Evolutionary conservation across 2,329 filamentous ascomycete species (phyloP).

Genomic region (Epichloe hybrida): DNA sequence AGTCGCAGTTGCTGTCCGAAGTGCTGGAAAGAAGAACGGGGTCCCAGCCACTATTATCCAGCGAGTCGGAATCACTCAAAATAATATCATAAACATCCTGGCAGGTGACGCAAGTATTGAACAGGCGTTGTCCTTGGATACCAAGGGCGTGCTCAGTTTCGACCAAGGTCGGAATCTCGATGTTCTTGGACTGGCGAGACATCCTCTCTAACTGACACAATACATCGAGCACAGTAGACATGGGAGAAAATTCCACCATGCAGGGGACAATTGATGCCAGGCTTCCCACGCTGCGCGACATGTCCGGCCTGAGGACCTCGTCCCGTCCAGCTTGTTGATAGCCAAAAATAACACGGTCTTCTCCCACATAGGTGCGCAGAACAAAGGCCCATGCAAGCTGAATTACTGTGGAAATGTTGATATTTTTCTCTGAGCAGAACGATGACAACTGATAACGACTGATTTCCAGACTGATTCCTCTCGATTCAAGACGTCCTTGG

Average conservation of each 20-base stretch:
- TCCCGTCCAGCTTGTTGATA: constrained; percentile 33
- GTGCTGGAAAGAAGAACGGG: constrained; percentile 6
- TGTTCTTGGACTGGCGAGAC: constrained; percentile 11
- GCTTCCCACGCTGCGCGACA: constrained; percentile 30
- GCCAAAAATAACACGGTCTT: constrained; percentile 41
- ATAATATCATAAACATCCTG: constrained; percentile 21
- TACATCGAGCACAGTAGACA: constrained; percentile 18
- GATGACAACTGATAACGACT: constrained; percentile 26
- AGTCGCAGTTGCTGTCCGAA: constrained; percentile 26
- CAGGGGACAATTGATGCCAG: constrained; percentile 29
- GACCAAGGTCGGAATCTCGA: constrained; percentile 32
- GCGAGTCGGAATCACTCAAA: constrained; percentile 8
- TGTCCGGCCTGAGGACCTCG: constrained; percentile 25
- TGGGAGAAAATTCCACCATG: constrained; percentile 17
- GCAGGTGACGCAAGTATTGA: constrained; percentile 38
- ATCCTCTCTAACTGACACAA: constrained; percentile 20
- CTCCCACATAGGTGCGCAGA: constrained; percentile 39
- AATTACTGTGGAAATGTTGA: constrained; percentile 36
- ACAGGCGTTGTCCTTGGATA: constrained; percentile 28
- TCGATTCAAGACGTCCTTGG: constrained; percentile 18
- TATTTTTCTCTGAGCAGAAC: constrained; percentile 25
- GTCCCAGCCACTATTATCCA: constrained; percentile 6
- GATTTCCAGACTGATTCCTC: constrained; percentile 27
- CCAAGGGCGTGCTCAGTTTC: constrained; percentile 34
- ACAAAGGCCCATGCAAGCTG: constrained; percentile 48